These are phyloP conservation scores for Rhodamnia rubescens DNA, from an alignment of 345 rosid genomes.

Conservation along the genomic window DNA sequence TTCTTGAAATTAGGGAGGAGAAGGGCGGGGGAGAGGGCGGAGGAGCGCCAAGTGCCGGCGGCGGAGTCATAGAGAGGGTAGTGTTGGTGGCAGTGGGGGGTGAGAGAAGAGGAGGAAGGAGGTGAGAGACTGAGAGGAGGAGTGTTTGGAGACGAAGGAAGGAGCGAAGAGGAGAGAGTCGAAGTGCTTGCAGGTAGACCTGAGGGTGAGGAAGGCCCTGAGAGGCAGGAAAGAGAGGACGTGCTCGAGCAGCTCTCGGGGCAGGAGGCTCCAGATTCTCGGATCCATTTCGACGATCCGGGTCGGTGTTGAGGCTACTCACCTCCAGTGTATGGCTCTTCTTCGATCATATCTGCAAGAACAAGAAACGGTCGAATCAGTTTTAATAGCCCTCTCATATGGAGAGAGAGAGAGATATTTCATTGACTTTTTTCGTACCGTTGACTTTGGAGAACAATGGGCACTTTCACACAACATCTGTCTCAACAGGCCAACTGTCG, in stretches of 20 bases:
- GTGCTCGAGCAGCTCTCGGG: conserved; percentile 54
- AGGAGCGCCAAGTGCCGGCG: conserved; percentile 45
- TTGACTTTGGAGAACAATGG: neutral
- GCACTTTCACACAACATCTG: neutral
- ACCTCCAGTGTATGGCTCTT: neutral
- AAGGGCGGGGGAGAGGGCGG: conserved; percentile 24
- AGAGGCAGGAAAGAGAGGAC: conserved; percentile 53
- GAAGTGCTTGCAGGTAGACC: conserved; percentile 62
- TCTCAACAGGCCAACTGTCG: neutral
- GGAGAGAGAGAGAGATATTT: neutral
- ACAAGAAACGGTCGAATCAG: neutral
- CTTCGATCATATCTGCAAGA: neutral
- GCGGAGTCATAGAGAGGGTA: conserved; percentile 53
- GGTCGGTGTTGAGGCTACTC: neutral
- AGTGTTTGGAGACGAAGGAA: conserved; percentile 39
- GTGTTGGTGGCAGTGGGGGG: conserved; percentile 41
- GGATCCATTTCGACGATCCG: conserved; percentile 47
- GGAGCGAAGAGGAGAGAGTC: conserved; percentile 43
- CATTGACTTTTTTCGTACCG: neutral
- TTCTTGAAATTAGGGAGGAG: conserved; percentile 9
- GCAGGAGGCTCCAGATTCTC: conserved; percentile 60
- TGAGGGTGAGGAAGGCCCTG: conserved; percentile 35
- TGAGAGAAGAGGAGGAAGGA: conserved; percentile 72
- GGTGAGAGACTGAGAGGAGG: conserved; percentile 32
- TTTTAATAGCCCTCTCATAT: neutral